These are phyloP conservation scores for Pseudogymnoascus sp. DNA, from an alignment of 2,329 filamentous ascomycete species.

Conservation along the genomic window DNA sequence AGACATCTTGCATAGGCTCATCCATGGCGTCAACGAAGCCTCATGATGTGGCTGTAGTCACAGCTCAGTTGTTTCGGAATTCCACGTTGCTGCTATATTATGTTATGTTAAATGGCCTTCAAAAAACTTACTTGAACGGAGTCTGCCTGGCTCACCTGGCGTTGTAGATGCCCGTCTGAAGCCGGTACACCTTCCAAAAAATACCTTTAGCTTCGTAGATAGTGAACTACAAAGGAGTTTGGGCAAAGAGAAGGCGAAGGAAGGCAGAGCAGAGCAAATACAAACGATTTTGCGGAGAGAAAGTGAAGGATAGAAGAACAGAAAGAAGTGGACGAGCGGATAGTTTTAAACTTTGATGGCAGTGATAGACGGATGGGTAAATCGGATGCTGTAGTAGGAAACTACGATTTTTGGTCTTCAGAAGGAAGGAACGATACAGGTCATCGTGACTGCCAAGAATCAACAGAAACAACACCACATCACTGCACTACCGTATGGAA, in stretches of 20 bases:
- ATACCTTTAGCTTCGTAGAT: background rate
- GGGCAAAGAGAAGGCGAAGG: background rate
- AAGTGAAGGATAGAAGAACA: background rate
- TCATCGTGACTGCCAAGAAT: background rate
- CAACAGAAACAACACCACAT: background rate
- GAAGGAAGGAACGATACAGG: background rate
- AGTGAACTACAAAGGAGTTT: background rate
- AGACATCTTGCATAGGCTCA: conserved; percentile 14
- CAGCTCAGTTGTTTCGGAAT: background rate
- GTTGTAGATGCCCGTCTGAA: background rate
- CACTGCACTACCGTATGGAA: background rate
- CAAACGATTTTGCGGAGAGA: background rate
- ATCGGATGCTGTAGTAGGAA: background rate
- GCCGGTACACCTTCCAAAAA: background rate
- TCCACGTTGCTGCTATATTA: background rate
- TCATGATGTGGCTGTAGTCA: background rate
- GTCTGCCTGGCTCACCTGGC: background rate
- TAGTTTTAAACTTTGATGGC: background rate
- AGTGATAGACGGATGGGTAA: background rate
- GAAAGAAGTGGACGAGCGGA: background rate
- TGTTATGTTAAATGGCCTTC: background rate
- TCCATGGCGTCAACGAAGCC: background rate
- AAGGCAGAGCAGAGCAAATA: background rate
- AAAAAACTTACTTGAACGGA: conserved; percentile 18
- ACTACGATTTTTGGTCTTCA: background rate